Base-by-base conservation (phyloP, 2,329 filamentous ascomycete genomes). In the Pseudodiploospora longispora region DNA sequence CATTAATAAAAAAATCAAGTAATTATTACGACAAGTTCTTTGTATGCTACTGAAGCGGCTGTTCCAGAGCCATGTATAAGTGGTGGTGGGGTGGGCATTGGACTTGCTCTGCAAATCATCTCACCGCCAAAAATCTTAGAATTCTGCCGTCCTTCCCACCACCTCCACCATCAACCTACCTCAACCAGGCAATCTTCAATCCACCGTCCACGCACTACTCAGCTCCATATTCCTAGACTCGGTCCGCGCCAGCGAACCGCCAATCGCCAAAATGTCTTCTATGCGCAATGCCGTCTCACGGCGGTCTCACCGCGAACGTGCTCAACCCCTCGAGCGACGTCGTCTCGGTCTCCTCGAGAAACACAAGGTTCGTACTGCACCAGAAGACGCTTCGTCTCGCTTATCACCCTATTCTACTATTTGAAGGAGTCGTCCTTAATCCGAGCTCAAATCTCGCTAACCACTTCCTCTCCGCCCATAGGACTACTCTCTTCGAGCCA, bases 331-430 rank as follows among this genome's bases (percentile, higher is more conserved):
- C 51, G 86, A 90, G 61, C 87, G 93, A 42, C 72, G 83, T 52
- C 87, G 87, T 71, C 88, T 89, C 68, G 93, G 93, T 52, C 78
- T 97, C 27, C 82, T 97, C 49, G 93, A 97, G 66, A 97, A 98
- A 70, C 86, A 93, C 75, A 96, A 96, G 71, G 83, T 83, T 59
- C 36, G 60, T 50, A 34, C 32, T 34, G 8, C 19, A 2, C 19
- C 19, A 19, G 19, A 19, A 19, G 19, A 19, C 19, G 19, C 19
- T 19, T 19, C 19, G 19, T 19, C 19, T 19, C 28, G 4, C 32
- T 33, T 10, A 2, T 5, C 38, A 12, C 45, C 43, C 37, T 47
- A 41, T 33, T 49, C 44, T 49, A n/a, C 46, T 27, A 30, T 19
- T 19, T 19, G 19, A 19, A 19, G 19, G 19, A 3, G 19, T 43